Percentiles rank a stretch among this genome's conserved stretches.
Conservation (phyloP, 768 basidiomycete species). For the Leccinum disarticulatum region DNA sequence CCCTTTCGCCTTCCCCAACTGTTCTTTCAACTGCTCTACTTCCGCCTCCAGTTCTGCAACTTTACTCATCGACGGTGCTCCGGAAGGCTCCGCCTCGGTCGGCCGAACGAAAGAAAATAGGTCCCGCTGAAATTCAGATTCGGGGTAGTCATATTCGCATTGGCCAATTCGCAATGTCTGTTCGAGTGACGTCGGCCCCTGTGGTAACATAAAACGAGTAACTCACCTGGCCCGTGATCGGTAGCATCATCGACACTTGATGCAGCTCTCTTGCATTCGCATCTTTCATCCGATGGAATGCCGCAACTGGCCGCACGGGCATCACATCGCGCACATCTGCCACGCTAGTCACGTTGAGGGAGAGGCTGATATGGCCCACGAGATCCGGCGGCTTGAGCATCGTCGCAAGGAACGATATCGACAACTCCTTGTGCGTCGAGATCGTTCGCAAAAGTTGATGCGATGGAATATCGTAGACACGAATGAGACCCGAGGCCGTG, state of each 20-base stretch:
- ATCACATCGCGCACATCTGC: slow-evolving; percentile 53
- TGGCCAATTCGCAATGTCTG: slow-evolving; percentile 19
- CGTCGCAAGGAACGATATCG: slow-evolving; percentile 72
- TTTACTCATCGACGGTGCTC: slow-evolving; percentile 48
- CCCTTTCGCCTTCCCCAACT: slow-evolving; percentile 82
- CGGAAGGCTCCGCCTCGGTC: slow-evolving; percentile 26
- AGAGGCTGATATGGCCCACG: slow-evolving; percentile 71
- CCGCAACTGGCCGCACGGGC: slow-evolving; percentile 61
- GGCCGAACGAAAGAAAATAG: slow-evolving; percentile 65
- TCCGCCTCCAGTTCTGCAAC: slow-evolving; percentile 74
- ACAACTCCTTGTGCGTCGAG: slow-evolving; percentile 61
- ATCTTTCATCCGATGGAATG: slow-evolving; percentile 77
- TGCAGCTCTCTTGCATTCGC: slow-evolving; percentile 64
- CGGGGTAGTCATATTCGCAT: slow-evolving; percentile 40
- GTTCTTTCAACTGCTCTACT: slow-evolving; percentile 59
- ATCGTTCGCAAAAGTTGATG: slow-evolving; percentile 88
- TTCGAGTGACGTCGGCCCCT: background rate
- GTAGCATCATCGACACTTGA: slow-evolving; percentile 65
- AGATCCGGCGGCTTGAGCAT: slow-evolving; percentile 88
- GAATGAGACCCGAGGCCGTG: slow-evolving; percentile 67
- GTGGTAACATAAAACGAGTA: background rate
- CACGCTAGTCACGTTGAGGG: slow-evolving; percentile 37
- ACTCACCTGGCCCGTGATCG: slow-evolving; percentile 44
- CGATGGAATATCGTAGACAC: slow-evolving; percentile 85
- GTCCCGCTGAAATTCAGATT: slow-evolving; percentile 61